Evolutionary conservation across 352 stramenopile species (phyloP), one percentile per base, ranked within the genome.

Genomic region (Phytopythium cucurbitacearum): DNA sequence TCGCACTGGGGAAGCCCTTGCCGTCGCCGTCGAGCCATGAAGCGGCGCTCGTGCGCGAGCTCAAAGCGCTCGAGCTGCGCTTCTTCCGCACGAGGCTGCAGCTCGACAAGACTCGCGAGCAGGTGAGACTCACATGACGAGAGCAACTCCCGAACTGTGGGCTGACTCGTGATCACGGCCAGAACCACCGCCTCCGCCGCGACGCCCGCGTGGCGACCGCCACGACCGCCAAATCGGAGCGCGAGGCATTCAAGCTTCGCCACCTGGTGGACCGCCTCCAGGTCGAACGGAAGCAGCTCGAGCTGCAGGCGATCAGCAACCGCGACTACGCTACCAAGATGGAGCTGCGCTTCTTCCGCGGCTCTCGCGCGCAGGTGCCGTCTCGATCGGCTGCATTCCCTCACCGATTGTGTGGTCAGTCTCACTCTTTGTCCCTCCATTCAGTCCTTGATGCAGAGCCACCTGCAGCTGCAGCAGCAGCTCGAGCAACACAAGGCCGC

Each of bases 241-340:
- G 75, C 5, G 79, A 89, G n/a, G 73, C 75, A 15, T 64, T 56
- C 49, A 88, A 89, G 50, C 56, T 94, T 39, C 79, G 80, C 15
- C 63, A 82, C 41, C 37, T 91, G 49, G 62, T 87, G 39, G 77
- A 94, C 45, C 76, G 78, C 2, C 77, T 94, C 39, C 80, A 89
- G 39, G 64, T 59, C 13, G 80, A 94, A 35, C 86, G 87, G 51
- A 87, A 86, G 48, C 67, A 85, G 33, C 35, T 90, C n/a, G 80
- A 94, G 65, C 63, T 78, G 7, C 84, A 94, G 44, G 84, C 84
- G n/a, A 90, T 91, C 47, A 65, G 56, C 39, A 92, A 91, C 37
- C 73, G 84, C 34, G 81, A 91, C 60, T 94, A 94, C 48, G 84
- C 80, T 32, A 88, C 91, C 62, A 88, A 88, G 48, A 91, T 92